Evolutionary conservation across 768 basidiomycete species (phyloP).

Genomic region (Leccinum fibrillosum): DNA sequence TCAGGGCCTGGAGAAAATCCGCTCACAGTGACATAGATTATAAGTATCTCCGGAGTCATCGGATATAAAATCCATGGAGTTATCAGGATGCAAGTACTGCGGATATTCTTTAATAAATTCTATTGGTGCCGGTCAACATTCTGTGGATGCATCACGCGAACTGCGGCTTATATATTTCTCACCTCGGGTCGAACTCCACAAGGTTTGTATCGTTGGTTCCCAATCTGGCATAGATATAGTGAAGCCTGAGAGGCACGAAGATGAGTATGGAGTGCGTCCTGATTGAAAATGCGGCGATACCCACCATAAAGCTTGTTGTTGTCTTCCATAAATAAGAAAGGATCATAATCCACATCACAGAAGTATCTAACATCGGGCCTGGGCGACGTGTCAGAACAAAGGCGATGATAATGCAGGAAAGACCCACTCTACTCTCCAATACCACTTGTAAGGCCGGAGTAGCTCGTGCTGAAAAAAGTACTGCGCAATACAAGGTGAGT

Average conservation of each 20-base stretch:
- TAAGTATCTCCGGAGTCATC: conserved; percentile 63
- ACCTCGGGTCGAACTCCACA: conserved; percentile 62
- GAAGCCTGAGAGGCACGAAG: conserved; percentile 40
- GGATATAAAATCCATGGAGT: conserved; percentile 62
- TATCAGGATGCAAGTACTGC: conserved; percentile 51
- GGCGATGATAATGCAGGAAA: neutral
- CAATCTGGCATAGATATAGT: conserved; percentile 66
- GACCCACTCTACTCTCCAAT: conserved; percentile 59
- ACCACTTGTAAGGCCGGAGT: conserved; percentile 52
- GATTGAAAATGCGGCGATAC: neutral
- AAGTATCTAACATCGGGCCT: conserved; percentile 53
- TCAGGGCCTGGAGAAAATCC: neutral
- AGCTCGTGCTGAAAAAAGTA: conserved; percentile 57
- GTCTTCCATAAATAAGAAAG: conserved; percentile 56
- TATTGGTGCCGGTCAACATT: conserved; percentile 37
- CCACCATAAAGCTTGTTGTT: conserved; percentile 49
- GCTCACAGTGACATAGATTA: conserved; percentile 63
- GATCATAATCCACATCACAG: conserved; percentile 49
- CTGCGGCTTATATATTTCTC: conserved; percentile 23
- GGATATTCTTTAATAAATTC: conserved; percentile 56
- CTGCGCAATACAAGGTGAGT: conserved; percentile 24
- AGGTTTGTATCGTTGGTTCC: conserved; percentile 56
- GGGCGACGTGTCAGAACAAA: neutral
- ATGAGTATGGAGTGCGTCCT: neutral
- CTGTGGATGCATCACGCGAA: conserved; percentile 14